Conservation (phyloP, 441 rosid species). For the Eutrema salsugineum region DNA sequence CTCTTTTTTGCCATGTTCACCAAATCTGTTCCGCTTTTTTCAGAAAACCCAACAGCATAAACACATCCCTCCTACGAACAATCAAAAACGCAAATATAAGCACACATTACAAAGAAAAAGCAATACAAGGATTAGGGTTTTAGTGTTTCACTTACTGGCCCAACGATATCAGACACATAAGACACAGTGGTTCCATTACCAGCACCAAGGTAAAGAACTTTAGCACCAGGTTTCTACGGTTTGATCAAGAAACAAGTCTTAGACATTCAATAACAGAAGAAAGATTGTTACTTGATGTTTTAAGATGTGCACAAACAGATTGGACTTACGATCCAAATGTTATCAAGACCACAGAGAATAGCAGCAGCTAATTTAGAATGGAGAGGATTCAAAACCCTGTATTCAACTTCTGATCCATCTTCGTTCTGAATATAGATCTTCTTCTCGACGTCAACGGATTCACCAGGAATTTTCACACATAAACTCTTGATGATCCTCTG, state of each 20-base stretch:
- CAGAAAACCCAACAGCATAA: slow-evolving; percentile 91
- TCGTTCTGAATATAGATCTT: slow-evolving; percentile 76
- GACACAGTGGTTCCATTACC: slow-evolving; percentile 91
- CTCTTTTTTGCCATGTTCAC: slow-evolving; percentile 97
- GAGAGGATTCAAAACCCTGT: slow-evolving; percentile 89
- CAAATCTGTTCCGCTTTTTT: slow-evolving; percentile 89
- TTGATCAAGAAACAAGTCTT: neutral
- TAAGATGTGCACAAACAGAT: neutral
- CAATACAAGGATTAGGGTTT: too few relatives aligned
- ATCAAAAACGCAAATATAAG: neutral
- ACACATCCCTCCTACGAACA: slow-evolving; percentile 60
- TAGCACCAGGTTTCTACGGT: slow-evolving; percentile 74
- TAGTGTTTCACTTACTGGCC: slow-evolving; percentile 58
- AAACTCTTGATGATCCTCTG: too few relatives aligned
- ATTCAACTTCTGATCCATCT: slow-evolving; percentile 77
- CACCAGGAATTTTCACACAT: slow-evolving; percentile 68
- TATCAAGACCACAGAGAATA: slow-evolving; percentile 79
- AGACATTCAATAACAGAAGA: too few relatives aligned
- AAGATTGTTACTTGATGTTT: too few relatives aligned
- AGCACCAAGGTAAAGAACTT: slow-evolving; percentile 90
- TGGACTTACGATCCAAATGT: slow-evolving; percentile 66
- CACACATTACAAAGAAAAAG: neutral
- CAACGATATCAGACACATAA: slow-evolving; percentile 85
- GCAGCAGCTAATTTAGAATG: slow-evolving; percentile 89
- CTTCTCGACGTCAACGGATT: slow-evolving; percentile 78